Base-by-base conservation (phyloP, 2,329 filamentous ascomycete species). In the Cryphonectria parasitica region DNA sequence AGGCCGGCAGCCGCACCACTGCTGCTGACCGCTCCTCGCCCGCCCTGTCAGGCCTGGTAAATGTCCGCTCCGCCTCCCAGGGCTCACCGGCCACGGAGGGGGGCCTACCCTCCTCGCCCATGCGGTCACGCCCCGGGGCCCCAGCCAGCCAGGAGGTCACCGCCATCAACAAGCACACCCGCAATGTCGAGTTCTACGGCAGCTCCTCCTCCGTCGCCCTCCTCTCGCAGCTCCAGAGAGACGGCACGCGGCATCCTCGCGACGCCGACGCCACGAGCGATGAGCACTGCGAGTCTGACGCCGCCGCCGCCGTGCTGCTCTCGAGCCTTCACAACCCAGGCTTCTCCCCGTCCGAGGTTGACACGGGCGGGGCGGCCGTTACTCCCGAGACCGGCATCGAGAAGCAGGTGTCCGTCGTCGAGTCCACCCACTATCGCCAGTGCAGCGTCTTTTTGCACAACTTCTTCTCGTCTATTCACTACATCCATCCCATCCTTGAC, bases 381-480 rank as follows among this genome's bases (percentile, higher is more conserved):
- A 62, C n/a, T 28, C 25, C 54, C 36, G 66, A 52, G 22, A 67
- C 39, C 22, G 45, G 28, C 1, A 61, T 54, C 41, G 71, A 70
- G 39, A 67, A 22, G 64, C 72, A 65, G 17, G 43, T 62, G 17
- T 49, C 71, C 17, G 62, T 64, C 43, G 60, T 66, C 61, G 71
- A 70, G 36, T 75, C 77, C 17, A 77, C 76, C 4, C 77, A 83
- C 62, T 83, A 82, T 66, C 80, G 81, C 1, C 81, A 85, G 61
- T 83, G 82, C 8, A 81, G 82, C 69, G 74, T 79, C 1, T 85
- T 86, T 45, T 77, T 85, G 66, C 81, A 83, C 71, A 80, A 79
- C 17, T 85, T 84, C 76, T 85, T 86, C 68, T 80, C 83, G 17
- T 84, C 82, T 45, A 79, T 85, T 6, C 83, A 85, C 71, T 83